Evolutionary conservation across 345 rosid species (phyloP).

Genomic region (Sisymbrium irio): DNA sequence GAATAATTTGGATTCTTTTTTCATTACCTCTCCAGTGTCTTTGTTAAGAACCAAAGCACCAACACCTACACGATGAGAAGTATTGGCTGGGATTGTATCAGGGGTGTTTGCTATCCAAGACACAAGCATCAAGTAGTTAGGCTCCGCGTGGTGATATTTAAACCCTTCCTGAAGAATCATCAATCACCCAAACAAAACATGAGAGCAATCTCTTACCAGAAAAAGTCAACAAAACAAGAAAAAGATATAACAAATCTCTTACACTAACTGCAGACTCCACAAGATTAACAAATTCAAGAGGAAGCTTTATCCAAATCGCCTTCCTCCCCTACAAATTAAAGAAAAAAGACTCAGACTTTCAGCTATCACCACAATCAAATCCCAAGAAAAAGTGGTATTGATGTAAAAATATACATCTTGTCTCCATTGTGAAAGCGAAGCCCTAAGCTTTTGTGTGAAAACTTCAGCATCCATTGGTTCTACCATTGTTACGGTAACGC

Average conservation of each 20-base stretch:
- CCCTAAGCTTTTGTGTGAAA: slow-evolving; percentile 47
- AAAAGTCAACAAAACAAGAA: neutral
- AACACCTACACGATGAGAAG: slow-evolving; percentile 72
- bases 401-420: slow-evolving; percentile 43
- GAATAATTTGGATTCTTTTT: neutral
- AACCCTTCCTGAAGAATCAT: slow-evolving; percentile 59
- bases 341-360: neutral
- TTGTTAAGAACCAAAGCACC: slow-evolving; percentile 66
- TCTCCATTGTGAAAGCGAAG: slow-evolving; percentile 55
- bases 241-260: neutral
- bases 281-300: slow-evolving; percentile 46
- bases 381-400: neutral
- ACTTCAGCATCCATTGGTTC: slow-evolving; percentile 42
- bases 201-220: neutral
- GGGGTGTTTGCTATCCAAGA: slow-evolving; percentile 49
- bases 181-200: neutral
- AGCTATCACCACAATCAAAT: neutral
- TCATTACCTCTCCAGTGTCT: slow-evolving; percentile 48
- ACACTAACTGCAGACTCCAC: slow-evolving; percentile 42
- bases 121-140: slow-evolving; percentile 76
- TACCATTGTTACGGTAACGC: slow-evolving; percentile 46
- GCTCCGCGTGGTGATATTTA: slow-evolving; percentile 65
- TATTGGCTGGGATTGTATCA: slow-evolving; percentile 59
- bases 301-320: slow-evolving; percentile 75
- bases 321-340: slow-evolving; percentile 52